Base-by-base conservation (phyloP, 2,329 filamentous ascomycete genomes). In the Arachnomyces sp. region DNA sequence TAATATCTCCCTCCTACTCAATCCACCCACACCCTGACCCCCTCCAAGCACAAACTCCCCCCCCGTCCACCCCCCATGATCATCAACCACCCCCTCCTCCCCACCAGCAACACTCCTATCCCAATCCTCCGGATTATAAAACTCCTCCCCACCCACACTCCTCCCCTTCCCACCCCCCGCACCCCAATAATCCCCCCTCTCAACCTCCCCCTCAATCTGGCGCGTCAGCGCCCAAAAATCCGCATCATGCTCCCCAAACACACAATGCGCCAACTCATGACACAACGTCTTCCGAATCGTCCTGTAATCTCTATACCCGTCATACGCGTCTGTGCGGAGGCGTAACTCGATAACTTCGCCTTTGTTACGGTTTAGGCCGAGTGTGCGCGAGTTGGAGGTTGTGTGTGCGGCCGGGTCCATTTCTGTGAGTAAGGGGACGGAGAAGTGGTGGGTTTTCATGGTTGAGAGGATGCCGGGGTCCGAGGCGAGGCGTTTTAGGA, bases 261-360 rank as follows among this genome's bases (percentile, higher is more conserved):
- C 85, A 53, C 94, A 95, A 63, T 98, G 92, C 49, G 89, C 82
- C 13, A 98, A 71, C 67, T 98, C 92, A 65, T 98, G 92, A 57
- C 90, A 96, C 9, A 98, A 70, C 34, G 92, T 96, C 51, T 84
- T 85, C 38, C 92, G 77, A 36, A 98, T 93, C 0, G 83, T 89
- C 52, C 82, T 82, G 66, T 96, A 98, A 58, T 95, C 87, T 29
- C 92, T 71, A 56, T 94, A 96, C 1, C 92, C 92, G 59, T 94
- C 88, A 58, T 92, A 87, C 2, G 84, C 85, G 64, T 98, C 92
- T 1, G 92, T 96, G n/a, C 92, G 72, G 28, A 98, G 66, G 0
- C 92, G 72, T 45, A 98, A 64, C 70, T 96, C 89, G 42, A 98
- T 94, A 1, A 87, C 85, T 60, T 94, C 83, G 44, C 92, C 92